Conservation (phyloP, 352 stramenopile species). For the Phytophthora fragariae region DNA sequence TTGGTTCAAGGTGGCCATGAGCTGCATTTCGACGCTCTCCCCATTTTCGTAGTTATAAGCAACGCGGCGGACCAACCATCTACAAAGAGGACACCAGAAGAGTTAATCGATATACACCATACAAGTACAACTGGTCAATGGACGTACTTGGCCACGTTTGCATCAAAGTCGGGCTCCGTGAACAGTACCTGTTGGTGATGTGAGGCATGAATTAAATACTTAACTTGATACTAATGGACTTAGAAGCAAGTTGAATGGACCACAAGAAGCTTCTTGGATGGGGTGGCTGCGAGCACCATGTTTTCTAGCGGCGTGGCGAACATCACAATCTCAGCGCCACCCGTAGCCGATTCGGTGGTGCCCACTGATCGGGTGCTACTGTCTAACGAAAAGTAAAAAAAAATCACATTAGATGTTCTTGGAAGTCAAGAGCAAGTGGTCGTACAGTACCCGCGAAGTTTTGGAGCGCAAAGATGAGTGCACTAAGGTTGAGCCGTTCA, state of each 20-base stretch:
- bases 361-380: slow-evolving; percentile 31
- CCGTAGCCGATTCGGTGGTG: slow-evolving; percentile 3
- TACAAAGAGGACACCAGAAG: slow-evolving; percentile 16
- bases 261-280: slow-evolving; percentile 48
- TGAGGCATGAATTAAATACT: not conserved
- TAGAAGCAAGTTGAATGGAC: slow-evolving; percentile 10
- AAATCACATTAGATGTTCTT: not conserved
- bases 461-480: slow-evolving; percentile 71
- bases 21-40: slow-evolving; percentile 36
- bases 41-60: slow-evolving; percentile 59
- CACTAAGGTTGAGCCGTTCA: slow-evolving; percentile 70
- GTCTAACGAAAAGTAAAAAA: slow-evolving; percentile 7
- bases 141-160: slow-evolving; percentile 45
- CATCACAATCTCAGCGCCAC: slow-evolving; percentile 40
- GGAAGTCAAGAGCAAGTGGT: not conserved
- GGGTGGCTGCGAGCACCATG: slow-evolving; percentile 53
- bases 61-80: slow-evolving; percentile 45
- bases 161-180: slow-evolving; percentile 36
- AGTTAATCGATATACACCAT: not conserved
- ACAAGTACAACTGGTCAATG: not conserved
- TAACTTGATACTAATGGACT: not conserved
- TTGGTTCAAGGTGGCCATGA: slow-evolving; percentile 43
- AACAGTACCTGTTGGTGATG: slow-evolving; percentile 46
- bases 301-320: slow-evolving; percentile 54
- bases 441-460: slow-evolving; percentile 52